phyloP scores from a whole-genome alignment of 257 asterid species.

The Ocimum tenuiflorum region DNA sequence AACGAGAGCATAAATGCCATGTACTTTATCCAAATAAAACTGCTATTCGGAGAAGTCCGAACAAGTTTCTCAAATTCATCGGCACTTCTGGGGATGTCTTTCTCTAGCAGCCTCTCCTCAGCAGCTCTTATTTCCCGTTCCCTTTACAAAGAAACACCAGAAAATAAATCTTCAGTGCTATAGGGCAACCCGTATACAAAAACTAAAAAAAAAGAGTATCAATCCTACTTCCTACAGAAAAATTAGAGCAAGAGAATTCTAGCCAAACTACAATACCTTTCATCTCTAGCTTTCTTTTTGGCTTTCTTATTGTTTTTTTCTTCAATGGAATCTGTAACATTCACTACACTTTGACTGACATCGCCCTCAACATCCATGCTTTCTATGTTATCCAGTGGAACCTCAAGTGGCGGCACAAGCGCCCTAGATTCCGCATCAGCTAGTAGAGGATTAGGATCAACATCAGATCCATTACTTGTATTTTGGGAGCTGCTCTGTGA shows the following conservation, averaged over 20 bases:
- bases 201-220: not conserved
- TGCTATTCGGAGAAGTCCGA: conserved; percentile 74
- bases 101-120: conserved; percentile 75
- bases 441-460: conserved; percentile 32
- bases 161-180: not conserved
- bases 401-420: conserved; percentile 79
- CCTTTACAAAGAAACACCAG: conserved; percentile 34
- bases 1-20: conserved; percentile 79
- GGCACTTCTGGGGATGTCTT: conserved; percentile 63
- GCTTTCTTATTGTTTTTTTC: conserved; percentile 47
- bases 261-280: conserved; percentile 39
- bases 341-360: conserved; percentile 29
- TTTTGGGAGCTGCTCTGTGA: conserved; percentile 27
- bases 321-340: conserved; percentile 31
- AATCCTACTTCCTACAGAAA: not conserved
- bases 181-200: not conserved
- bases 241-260: conserved; percentile 13
- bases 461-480: conserved; percentile 24
- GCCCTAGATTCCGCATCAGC: conserved; percentile 72
- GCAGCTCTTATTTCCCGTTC: conserved; percentile 90
- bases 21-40: conserved; percentile 88
- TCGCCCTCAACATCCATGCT: conserved; percentile 34
- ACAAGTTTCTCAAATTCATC: conserved; percentile 90
- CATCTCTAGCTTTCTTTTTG: conserved; percentile 58
- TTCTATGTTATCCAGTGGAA: conserved; percentile 71